Percentiles rank a stretch among this genome's conserved stretches.
phyloP scores from a whole-genome alignment of 2,329 filamentous ascomycete species.

The Aschersonia sp. region DNA sequence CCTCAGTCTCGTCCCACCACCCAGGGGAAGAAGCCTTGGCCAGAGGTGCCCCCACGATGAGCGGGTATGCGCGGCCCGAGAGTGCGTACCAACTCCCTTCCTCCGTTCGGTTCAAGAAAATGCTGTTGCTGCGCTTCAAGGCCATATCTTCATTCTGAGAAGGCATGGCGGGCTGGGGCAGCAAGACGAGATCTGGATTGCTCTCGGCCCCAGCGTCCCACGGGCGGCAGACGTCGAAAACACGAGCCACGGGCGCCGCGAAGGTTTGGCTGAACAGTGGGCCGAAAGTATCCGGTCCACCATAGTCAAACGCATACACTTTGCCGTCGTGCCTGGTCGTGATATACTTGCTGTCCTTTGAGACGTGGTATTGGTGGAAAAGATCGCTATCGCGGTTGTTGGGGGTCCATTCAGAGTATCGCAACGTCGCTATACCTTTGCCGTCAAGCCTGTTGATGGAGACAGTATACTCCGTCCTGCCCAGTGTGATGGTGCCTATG shows the following conservation, averaged over 20 bases:
- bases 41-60: slow-evolving; percentile 54
- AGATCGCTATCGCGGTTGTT: slow-evolving; percentile 87
- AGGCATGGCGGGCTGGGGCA: slow-evolving; percentile 70
- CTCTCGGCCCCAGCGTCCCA: slow-evolving; percentile 44
- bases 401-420: slow-evolving; percentile 86
- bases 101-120: slow-evolving; percentile 79
- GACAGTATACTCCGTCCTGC: slow-evolving; percentile 80
- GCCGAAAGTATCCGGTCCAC: slow-evolving; percentile 31
- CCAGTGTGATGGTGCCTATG: slow-evolving; percentile 67
- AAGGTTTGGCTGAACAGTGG: slow-evolving; percentile 56
- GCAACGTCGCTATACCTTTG: slow-evolving; percentile 71
- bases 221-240: slow-evolving; percentile 77
- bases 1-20: slow-evolving; percentile 30
- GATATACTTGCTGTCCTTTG: slow-evolving; percentile 79
- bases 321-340: slow-evolving; percentile 76
- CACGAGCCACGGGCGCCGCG: slow-evolving; percentile 64
- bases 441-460: slow-evolving; percentile 65
- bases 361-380: slow-evolving; percentile 62
- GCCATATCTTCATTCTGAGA: slow-evolving; percentile 31
- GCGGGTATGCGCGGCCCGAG: slow-evolving; percentile 73
- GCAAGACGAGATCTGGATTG: slow-evolving; percentile 64
- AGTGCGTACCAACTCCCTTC: slow-evolving; percentile 88
- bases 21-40: slow-evolving; percentile 29
- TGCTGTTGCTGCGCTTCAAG: slow-evolving; percentile 43
- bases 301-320: slow-evolving; percentile 66